Evolutionary conservation across 148 eudicot species (phyloP).

Genomic region (Euryodendron excelsum): DNA sequence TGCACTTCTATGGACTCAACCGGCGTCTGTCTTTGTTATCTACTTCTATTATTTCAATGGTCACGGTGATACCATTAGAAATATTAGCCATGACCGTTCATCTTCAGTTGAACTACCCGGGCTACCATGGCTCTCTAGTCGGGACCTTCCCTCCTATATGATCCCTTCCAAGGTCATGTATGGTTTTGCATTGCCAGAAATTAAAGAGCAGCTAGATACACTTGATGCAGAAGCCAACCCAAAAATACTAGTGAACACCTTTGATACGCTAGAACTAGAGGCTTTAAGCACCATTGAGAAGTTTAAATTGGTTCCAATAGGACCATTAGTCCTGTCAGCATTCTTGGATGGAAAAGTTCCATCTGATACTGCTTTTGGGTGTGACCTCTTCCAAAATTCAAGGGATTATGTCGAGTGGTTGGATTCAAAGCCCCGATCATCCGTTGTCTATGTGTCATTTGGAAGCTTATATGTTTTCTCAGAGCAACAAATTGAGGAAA

Average conservation of each 20-base stretch:
- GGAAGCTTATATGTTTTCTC: slow-evolving; percentile 33
- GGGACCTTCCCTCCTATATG: slow-evolving; percentile 24
- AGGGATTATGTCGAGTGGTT: slow-evolving; percentile 41
- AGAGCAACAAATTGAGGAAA: slow-evolving; percentile 30
- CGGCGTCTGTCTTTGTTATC: slow-evolving; percentile 34
- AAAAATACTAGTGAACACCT: slow-evolving; percentile 2
- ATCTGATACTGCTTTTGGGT: background rate
- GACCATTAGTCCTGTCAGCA: background rate
- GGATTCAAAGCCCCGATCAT: no score
- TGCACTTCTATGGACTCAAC: slow-evolving; percentile 46
- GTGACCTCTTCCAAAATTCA: slow-evolving; percentile 17
- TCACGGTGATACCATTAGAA: slow-evolving; percentile 17
- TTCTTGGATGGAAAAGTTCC: background rate
- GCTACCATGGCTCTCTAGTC: slow-evolving; percentile 25
- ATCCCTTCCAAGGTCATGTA: background rate
- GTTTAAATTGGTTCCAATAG: background rate
- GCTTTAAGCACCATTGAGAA: background rate
- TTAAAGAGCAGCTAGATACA: background rate
- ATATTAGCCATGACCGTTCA: slow-evolving; percentile 28
- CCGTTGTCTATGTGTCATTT: slow-evolving; percentile 51
- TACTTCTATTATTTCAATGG: slow-evolving; percentile 38
- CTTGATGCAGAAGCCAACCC: background rate
- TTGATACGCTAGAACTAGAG: background rate
- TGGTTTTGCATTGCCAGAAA: background rate
- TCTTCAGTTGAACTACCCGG: slow-evolving; percentile 40